A percentile compares a stretch with the other conserved stretches of the same genome.
phyloP scores from a whole-genome alignment of 805 yeast species.

The Pichia exigua region DNA sequence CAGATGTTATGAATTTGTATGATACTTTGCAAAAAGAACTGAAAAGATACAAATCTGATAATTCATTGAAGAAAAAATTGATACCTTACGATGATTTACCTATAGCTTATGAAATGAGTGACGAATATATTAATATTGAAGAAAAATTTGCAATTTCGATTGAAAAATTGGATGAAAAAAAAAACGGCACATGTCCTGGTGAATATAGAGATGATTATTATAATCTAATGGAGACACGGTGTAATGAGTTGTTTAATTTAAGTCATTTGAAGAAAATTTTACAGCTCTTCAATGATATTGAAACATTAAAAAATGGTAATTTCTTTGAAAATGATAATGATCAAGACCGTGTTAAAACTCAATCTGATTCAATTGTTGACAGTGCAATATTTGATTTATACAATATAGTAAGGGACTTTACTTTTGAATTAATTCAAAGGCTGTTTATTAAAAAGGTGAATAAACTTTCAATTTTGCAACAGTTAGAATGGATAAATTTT shows the following conservation, averaged over 20 bases:
- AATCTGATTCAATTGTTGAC: background rate
- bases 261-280: background rate
- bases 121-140: conserved; percentile 36
- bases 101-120: conserved; percentile 44
- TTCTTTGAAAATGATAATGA: background rate
- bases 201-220: background rate
- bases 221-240: background rate
- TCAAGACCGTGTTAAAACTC: background rate
- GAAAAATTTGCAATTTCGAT: conserved; percentile 23
- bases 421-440: background rate
- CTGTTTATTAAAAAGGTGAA: conserved; percentile 1
- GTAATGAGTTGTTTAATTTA: background rate
- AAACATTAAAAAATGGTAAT: background rate
- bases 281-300: background rate
- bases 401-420: background rate
- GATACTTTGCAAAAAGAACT: conserved; percentile 29
- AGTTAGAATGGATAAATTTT: background rate
- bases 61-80: conserved; percentile 17
- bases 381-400: background rate
- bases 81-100: conserved; percentile 41
- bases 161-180: conserved; percentile 2
- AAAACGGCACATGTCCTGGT: background rate
- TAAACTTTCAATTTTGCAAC: conserved; percentile 1
- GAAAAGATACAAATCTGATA: conserved; percentile 19
- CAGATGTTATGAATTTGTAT: conserved; percentile 42